Percentiles rank a stretch among this genome's conserved stretches.
Evolutionary conservation across 2,329 filamentous ascomycete species (phyloP).

Genomic region (Pseudogymnoascus sp.): DNA sequence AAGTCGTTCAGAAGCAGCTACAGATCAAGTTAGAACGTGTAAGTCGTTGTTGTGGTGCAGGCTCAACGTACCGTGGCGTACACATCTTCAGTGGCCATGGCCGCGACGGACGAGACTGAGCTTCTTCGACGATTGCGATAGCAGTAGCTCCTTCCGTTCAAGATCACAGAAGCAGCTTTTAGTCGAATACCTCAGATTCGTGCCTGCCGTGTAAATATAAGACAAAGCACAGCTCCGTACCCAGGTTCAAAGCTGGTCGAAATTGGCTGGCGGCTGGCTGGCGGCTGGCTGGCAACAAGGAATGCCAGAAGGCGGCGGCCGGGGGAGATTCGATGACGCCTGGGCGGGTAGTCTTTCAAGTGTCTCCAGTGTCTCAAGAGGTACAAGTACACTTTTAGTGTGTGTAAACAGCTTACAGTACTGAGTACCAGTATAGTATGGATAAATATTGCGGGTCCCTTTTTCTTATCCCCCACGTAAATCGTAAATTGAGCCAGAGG

Average conservation of each 20-base stretch:
- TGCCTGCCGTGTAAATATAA: conserved; percentile 5
- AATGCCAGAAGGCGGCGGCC: neutral
- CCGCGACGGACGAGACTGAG: conserved; percentile 9
- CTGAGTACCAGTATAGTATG: neutral
- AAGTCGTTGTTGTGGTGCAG: conserved; percentile 12
- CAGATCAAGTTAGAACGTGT: conserved; percentile 15
- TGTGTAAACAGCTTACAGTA: neutral
- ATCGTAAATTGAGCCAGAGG: neutral
- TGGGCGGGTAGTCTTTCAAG: neutral
- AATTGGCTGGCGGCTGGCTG: no score
- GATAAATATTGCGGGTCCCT: conserved; percentile 6
- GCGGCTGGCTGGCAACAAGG: neutral
- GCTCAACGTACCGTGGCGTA: conserved; percentile 52
- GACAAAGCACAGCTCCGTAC: conserved; percentile 3
- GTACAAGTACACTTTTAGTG: neutral
- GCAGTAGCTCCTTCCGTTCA: neutral
- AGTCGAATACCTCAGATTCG: neutral
- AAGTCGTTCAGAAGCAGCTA: conserved; percentile 88
- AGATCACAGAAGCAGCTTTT: conserved; percentile 8
- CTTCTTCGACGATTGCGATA: neutral
- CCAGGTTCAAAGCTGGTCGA: neutral
- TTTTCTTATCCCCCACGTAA: conserved; percentile 2
- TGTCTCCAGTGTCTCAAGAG: no score
- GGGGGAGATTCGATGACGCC: conserved; percentile 1
- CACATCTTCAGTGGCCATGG: conserved; percentile 48